Conservation (phyloP, 352 stramenopile species). For the Globisporangium apiculatum region DNA sequence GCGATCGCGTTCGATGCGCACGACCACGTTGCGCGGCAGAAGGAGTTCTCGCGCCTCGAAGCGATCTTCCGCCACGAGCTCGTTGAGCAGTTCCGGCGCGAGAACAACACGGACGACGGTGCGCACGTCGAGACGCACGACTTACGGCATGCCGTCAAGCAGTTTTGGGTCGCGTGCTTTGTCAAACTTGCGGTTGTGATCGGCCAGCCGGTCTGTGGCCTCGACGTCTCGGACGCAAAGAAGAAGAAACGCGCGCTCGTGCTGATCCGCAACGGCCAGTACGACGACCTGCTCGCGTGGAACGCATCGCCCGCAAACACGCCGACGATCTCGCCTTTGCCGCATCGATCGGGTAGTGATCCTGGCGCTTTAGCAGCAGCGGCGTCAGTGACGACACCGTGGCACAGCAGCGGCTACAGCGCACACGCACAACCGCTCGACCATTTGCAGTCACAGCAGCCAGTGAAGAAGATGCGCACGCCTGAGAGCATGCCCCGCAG, state of each 20-base stretch:
- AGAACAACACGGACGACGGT: slow-evolving; percentile 80
- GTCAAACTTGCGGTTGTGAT: slow-evolving; percentile 77
- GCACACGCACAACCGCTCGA: background rate
- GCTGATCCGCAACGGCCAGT: slow-evolving; percentile 71
- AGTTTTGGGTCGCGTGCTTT: slow-evolving; percentile 85
- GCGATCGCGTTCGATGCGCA: slow-evolving; percentile 63
- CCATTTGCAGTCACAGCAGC: slow-evolving; percentile 20
- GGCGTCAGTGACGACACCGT: slow-evolving; percentile 11
- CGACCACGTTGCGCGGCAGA: slow-evolving; percentile 59
- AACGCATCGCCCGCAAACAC: slow-evolving; percentile 32
- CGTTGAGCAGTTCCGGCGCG: slow-evolving; percentile 69
- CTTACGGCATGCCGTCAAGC: slow-evolving; percentile 65
- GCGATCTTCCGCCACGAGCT: slow-evolving; percentile 77
- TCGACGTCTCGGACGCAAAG: slow-evolving; percentile 76
- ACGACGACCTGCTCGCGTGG: slow-evolving; percentile 68
- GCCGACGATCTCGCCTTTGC: slow-evolving; percentile 34
- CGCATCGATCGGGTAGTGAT: slow-evolving; percentile 3
- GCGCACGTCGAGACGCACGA: slow-evolving; percentile 64
- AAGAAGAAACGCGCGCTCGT: slow-evolving; percentile 77
- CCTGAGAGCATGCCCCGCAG: slow-evolving; percentile 21
- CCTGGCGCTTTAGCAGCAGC: too few species aligned
- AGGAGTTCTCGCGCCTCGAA: slow-evolving; percentile 65
- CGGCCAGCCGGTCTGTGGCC: slow-evolving; percentile 59
- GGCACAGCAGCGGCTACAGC: slow-evolving; percentile 11
- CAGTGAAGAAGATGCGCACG: slow-evolving; percentile 47